Conservation (phyloP, 345 rosid genomes). For the Citrus cavaleriei region DNA sequence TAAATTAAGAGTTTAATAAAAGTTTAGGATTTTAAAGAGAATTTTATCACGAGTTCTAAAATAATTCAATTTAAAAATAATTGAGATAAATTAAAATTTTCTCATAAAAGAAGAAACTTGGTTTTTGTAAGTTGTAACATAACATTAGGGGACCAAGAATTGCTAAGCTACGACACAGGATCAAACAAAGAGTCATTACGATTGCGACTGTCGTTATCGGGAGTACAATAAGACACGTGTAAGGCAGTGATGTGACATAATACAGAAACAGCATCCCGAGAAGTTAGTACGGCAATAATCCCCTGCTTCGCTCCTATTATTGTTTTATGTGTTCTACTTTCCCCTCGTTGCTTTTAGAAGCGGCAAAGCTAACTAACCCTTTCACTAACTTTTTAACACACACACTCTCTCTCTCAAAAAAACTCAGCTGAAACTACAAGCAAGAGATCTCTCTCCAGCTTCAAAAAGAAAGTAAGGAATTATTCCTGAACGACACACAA, state of each 20-base stretch:
- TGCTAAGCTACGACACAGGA: background rate
- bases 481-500: conserved; percentile 14
- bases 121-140: background rate
- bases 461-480: conserved; percentile 50
- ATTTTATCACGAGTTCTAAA: background rate
- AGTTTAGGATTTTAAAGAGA: background rate
- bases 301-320: conserved; percentile 8
- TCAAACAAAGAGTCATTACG: background rate
- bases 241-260: background rate
- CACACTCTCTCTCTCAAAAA: background rate
- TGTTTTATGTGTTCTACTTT: background rate
- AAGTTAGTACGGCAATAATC: conserved; percentile 1
- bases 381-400: conserved; percentile 1
- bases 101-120: background rate
- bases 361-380: conserved; percentile 45
- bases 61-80: no score
- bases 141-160: background rate
- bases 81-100: no score
- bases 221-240: conserved; percentile 12
- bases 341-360: conserved; percentile 31
- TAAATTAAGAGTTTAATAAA: background rate
- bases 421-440: conserved; percentile 30
- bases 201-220: background rate
- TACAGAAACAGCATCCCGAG: background rate
- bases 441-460: conserved; percentile 51